These are phyloP conservation scores for Pilasporangium apinafurcum DNA, from an alignment of 352 stramenopile genomes.

Conservation along the genomic window DNA sequence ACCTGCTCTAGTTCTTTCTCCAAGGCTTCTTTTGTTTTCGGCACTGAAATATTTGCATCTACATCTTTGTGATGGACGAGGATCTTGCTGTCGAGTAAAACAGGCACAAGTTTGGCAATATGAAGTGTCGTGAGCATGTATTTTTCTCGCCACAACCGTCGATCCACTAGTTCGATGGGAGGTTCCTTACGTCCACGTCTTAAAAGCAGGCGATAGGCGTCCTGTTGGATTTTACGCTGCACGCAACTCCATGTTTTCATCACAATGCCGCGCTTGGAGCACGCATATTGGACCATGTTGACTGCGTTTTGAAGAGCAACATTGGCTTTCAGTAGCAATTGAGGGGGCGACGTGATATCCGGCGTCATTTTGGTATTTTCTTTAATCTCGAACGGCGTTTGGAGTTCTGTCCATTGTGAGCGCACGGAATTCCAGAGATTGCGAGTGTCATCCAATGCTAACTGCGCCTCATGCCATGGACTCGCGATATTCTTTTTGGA, in stretches of 20 bases:
- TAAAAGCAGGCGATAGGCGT: conserved; percentile 36
- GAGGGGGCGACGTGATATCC: conserved; percentile 33
- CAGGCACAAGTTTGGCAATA: conserved; percentile 21
- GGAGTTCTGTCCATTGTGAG: conserved; percentile 50
- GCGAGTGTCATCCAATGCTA: conserved; percentile 32
- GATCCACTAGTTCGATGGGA: conserved; percentile 43
- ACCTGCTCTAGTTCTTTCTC: conserved; percentile 24
- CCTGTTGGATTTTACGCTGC: conserved; percentile 50
- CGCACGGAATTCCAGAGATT: conserved; percentile 39
- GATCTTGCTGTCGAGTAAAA: conserved; percentile 7
- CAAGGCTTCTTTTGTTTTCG: conserved; percentile 7
- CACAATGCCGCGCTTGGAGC: conserved; percentile 38
- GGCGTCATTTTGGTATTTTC: conserved; percentile 26
- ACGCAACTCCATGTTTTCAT: conserved; percentile 51
- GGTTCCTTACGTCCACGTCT: conserved; percentile 25
- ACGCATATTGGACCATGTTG: conserved; percentile 67
- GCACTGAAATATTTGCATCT: background rate
- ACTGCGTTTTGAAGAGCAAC: conserved; percentile 62
- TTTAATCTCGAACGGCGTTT: conserved; percentile 50
- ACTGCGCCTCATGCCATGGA: conserved; percentile 53
- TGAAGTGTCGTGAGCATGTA: conserved; percentile 56
- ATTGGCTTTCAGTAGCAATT: conserved; percentile 46
- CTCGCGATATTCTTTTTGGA: too few species aligned
- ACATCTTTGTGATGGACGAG: background rate
- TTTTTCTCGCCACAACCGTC: conserved; percentile 43